Evolutionary conservation across 805 yeast species (phyloP), one percentile per base, ranked within the genome.

Genomic region (Sugiyamaella boreocaroliniensis): DNA sequence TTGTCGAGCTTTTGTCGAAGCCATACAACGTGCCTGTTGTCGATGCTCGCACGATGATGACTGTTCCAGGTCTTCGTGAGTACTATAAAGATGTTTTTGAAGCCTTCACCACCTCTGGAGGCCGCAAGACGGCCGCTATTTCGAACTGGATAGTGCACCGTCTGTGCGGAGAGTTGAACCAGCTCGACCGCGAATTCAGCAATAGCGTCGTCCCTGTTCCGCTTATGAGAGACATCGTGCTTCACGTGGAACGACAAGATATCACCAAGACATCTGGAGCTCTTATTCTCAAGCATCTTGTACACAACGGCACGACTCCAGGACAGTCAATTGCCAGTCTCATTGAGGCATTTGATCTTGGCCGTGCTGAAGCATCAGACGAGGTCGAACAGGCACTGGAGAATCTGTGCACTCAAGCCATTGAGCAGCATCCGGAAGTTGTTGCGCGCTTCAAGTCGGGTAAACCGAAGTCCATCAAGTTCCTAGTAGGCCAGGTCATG

Each of bases 131-230:
- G 65, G 8, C 80, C 73, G 54, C 55, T 71, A 42, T 81, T 1
- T 80, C 82, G 29, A 87, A 85, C 63, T 92, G 96, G 96, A 67
- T 89, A 8, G 80, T 88, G 7, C 90, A 92, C 68, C 90, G 88
- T 57, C 70, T 89, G 42, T 62, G 88, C 15, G 97, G 97, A 0
- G 72, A 80, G 12, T 72, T 87, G 55, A 74, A 80, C 7, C 82
- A 80, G 62, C 72, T 79, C 7, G 71, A 76, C 20, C 44, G 62
- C 4, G 56, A 51, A 11, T 69, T 76, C 51, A 60, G 62, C 40
- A 52, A 56, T 0, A 55, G 64, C 2, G 53, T 68, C 14, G 62
- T 76, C 8, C 68, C 81, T 0, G 72, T 78, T 0, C 52, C 62
- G 0, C 72, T 69, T 41, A 72, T 90, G 43, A 73, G 81, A 0